A percentile compares a stretch with the other conserved stretches of the same genome.
phyloP scores from a whole-genome alignment of 495 filamentous ascomycete genomes.

The Lindgomyces ingoldianus region DNA sequence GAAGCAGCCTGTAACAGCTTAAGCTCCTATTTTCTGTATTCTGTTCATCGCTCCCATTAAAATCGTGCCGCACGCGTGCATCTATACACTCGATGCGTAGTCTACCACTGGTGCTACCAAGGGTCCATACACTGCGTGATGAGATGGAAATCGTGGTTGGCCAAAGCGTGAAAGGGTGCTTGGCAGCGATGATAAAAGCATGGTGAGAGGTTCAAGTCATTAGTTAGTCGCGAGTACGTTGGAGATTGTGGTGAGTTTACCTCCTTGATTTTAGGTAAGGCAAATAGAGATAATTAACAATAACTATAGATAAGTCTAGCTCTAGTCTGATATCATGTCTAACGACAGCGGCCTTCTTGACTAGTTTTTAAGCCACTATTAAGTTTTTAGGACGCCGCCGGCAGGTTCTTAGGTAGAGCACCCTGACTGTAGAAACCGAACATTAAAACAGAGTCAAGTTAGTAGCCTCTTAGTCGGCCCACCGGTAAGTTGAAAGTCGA shows the following conservation, averaged over 20 bases:
- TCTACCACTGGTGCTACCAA: too few relatives aligned
- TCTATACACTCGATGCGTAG: too few relatives aligned
- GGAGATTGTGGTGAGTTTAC: not conserved
- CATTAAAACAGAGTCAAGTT: not conserved
- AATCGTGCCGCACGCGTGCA: too few relatives aligned
- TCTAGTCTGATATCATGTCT: not conserved
- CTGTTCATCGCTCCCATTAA: too few relatives aligned
- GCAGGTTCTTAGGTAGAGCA: not conserved
- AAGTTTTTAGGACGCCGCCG: not conserved
- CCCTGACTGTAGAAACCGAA: not conserved
- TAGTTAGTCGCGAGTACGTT: not conserved
- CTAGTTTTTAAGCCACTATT: not conserved
- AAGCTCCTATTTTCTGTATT: too few relatives aligned
- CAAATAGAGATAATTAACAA: not conserved
- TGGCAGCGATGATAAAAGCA: not conserved
- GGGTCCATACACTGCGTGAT: not conserved
- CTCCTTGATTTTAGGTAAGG: not conserved
- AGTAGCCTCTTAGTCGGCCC: too few relatives aligned
- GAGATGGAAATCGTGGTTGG: not conserved
- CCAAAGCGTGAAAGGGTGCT: not conserved
- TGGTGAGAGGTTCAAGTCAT: not conserved
- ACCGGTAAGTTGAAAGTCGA: too few relatives aligned
- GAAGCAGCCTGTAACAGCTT: too few relatives aligned
- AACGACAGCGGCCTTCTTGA: not conserved
- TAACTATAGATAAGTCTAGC: not conserved